phyloP scores from a whole-genome alignment of 2,329 filamentous ascomycete genomes.

The Colletotrichum sp. region DNA sequence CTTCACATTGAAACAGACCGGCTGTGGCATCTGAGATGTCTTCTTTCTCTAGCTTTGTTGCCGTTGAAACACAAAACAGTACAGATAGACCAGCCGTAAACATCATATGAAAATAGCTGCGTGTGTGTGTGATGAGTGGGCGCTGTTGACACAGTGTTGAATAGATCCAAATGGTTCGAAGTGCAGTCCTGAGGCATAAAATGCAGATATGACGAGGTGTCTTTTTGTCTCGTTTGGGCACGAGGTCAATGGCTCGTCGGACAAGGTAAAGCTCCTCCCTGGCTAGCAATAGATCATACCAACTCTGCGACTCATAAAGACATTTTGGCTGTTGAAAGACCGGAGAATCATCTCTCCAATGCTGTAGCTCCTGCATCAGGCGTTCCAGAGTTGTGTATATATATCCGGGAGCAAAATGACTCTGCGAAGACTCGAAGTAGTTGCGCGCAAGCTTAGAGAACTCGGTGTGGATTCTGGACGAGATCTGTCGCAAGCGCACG shows the following conservation, averaged over 20 bases:
- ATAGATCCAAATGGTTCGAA: slow-evolving; percentile 42
- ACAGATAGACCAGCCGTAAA: slow-evolving; percentile 48
- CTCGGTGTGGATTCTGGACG: slow-evolving; percentile 40
- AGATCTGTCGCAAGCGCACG: slow-evolving; percentile 42
- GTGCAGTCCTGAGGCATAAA: slow-evolving; percentile 39
- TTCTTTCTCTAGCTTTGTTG: neutral
- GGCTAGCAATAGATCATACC: slow-evolving; percentile 47
- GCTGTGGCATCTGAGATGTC: neutral
- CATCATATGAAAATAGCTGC: slow-evolving; percentile 54
- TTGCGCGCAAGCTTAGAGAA: slow-evolving; percentile 26
- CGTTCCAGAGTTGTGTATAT: slow-evolving; percentile 30
- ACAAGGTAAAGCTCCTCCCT: slow-evolving; percentile 45
- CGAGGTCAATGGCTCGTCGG: slow-evolving; percentile 43
- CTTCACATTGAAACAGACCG: slow-evolving; percentile 23
- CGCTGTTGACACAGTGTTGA: slow-evolving; percentile 34
- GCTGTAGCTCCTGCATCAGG: slow-evolving; percentile 36
- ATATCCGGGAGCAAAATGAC: slow-evolving; percentile 21
- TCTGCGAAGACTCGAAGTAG: neutral
- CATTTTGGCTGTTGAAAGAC: slow-evolving; percentile 35
- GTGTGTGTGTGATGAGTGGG: slow-evolving; percentile 44
- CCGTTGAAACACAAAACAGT: slow-evolving; percentile 31
- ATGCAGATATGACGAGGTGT: slow-evolving; percentile 35
- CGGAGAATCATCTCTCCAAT: slow-evolving; percentile 39
- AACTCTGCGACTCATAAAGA: slow-evolving; percentile 48
- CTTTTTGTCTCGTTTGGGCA: slow-evolving; percentile 35